Evolutionary conservation across 345 rosid species (phyloP), one percentile per base, ranked within the genome.

Genomic region (Turritis glabra): DNA sequence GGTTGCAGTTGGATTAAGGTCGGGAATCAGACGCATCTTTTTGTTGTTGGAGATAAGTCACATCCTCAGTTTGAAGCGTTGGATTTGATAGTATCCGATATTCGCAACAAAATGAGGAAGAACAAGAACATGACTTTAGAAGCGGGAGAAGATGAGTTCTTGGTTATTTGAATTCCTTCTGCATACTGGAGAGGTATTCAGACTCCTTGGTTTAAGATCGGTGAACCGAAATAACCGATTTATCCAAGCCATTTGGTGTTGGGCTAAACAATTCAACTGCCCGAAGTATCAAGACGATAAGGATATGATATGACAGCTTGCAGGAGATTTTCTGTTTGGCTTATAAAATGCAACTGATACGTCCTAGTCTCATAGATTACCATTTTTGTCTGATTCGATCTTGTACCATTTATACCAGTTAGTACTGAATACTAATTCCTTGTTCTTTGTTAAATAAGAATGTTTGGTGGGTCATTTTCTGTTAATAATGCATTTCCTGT

Each of bases 1-100:
- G 92, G 97, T 26, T 85, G 89, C 61, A 89, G 97, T 77, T 91
- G 97, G 95, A 71, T 89, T 67, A 77, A 74, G 66, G 59, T 87
- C 9, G 84, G 77, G 69, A 83, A 77, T 50, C 80, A 60, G 68
- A 75, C 56, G 60, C 81, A 85, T 71, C 80, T 80, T 54, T 90
- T 89, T 72, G 79, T 85, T 1, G 90, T 82, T 72, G 84, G 86
- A 58, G 88, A 84, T 58, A 72, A 80, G 59, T 82, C 92, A 56
- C 90, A 85, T 72, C 53, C 50, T 72, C 82, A 71, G 19, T 74
- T 79, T 33, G 67, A 79, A 71, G 67, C 47, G 18, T 67, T 87
- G 41, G 69, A 80, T 72, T 69, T 60, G 33, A 52, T 85, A 33
- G 75, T 90, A 57, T 26, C 14, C 5, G 80, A 70, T 80, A 82